Percentiles rank a stretch among this genome's conserved stretches.
Conservation (phyloP, 495 filamentous ascomycete species). For the Astrothelium subdiscretum region DNA sequence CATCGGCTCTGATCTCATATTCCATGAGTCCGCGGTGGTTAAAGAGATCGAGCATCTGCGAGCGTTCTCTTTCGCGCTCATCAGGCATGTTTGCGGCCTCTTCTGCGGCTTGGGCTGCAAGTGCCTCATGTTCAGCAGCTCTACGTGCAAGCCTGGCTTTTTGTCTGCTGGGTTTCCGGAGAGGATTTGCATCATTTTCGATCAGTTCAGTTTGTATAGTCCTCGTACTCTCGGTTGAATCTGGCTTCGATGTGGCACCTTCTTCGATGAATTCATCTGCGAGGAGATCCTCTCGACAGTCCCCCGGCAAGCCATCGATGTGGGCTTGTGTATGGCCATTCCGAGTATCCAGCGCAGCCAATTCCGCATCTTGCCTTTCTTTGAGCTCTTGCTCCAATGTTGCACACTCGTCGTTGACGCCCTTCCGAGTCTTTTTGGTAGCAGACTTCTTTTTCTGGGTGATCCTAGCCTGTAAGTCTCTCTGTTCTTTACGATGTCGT, state of each 20-base stretch:
- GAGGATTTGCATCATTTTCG: neutral
- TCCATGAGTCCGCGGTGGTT: conserved; percentile 52
- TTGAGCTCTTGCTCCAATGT: conserved; percentile 27
- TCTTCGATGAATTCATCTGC: conserved; percentile 12
- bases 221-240: neutral
- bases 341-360: conserved; percentile 36
- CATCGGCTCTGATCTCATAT: conserved; percentile 74
- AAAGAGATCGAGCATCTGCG: conserved; percentile 55
- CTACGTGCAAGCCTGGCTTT: conserved; percentile 84
- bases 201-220: neutral
- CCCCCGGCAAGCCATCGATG: conserved; percentile 3
- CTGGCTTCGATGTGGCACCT: conserved; percentile 8
- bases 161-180: conserved; percentile 75
- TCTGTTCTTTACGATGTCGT: conserved; percentile 78
- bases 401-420: conserved; percentile 53
- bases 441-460: conserved; percentile 93
- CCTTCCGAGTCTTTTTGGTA: conserved; percentile 90
- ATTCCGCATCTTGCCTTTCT: conserved; percentile 41
- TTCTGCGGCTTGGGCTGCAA: conserved; percentile 49
- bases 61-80: conserved; percentile 58
- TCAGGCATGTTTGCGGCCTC: conserved; percentile 69
- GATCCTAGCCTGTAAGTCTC: conserved; percentile 69
- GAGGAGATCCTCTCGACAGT: conserved; percentile 10
- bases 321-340: conserved; percentile 29
- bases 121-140: conserved; percentile 69